Base-by-base conservation (phyloP, 305 asterid genomes). In the Plantago lanceolata region DNA sequence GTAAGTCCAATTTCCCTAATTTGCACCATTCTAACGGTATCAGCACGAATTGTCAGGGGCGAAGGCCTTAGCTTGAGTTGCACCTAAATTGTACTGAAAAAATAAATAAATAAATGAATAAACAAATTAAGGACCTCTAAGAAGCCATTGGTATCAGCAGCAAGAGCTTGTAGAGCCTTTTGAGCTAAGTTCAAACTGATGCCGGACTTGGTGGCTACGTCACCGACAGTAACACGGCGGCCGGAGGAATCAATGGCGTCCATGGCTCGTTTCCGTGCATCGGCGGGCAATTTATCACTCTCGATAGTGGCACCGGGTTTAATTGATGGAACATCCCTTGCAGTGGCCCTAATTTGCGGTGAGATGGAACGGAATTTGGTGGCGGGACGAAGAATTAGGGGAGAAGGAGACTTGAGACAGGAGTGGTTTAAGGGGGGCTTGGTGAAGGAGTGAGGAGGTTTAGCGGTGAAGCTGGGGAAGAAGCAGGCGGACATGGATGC, bases 131-230 rank as follows among this genome's bases (percentile, higher is more conserved):
- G 2, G 2, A 85, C 99, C 96, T 93, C 99, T 68, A 93, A 81
- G 80, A 87, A 93, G 69, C 97, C 99, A 71, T 71, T 77, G 63
- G 96, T 76, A 66, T 93, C 99, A 18, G 97, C 85, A 54, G 99
- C 99, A 31, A 93, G 92, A 54, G 99, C 97, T 73, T 93, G 99
- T 51, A 93, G 88, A 71, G 97, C 92, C 74, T 76, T 88, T 69
- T 93, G 99, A 65, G 97, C 92, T 77, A 85, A 85, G 77, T 78
- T 73, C 81, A 93, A 69, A 74, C 86, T 79, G 49, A 93, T 87
- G 16, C 99, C 99, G 61, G 97, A 94, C 59, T 79, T 88, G 75
- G 96, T 86, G 59, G 97, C 90, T 73, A 93, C 96, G 75, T 93
- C 99, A 28, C 99, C 99, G 19, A 83, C 59, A 24, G 97, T 93